phyloP scores from a whole-genome alignment of 768 basidiomycete genomes.

The Suillus variegatus region DNA sequence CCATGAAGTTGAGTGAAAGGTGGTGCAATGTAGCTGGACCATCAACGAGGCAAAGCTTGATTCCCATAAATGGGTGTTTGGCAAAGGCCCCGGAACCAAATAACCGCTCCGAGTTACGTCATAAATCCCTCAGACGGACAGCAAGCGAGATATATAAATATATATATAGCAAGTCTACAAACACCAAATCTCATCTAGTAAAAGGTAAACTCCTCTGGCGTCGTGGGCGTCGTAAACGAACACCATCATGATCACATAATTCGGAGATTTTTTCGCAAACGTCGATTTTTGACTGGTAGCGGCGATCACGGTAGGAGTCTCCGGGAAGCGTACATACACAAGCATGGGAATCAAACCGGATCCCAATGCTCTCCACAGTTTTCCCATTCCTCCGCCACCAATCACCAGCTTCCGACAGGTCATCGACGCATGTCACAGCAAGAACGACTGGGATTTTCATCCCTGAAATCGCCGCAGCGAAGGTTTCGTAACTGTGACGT shows the following conservation, averaged over 20 bases:
- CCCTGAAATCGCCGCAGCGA: conserved; percentile 34
- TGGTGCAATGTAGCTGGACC: background rate
- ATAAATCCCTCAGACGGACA: background rate
- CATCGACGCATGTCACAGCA: conserved; percentile 40
- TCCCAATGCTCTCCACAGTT: conserved; percentile 14
- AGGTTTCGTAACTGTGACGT: conserved; percentile 19
- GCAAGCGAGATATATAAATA: background rate
- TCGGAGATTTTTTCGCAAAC: background rate
- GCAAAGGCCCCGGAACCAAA: conserved; percentile 21
- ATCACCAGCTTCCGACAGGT: conserved; percentile 21
- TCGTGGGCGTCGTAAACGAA: background rate
- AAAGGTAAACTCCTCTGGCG: background rate
- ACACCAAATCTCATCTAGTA: background rate
- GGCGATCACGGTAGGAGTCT: conserved; percentile 4
- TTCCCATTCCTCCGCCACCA: conserved; percentile 34
- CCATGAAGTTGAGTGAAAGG: conserved; percentile 16
- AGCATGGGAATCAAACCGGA: conserved; percentile 31
- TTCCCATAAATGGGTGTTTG: conserved; percentile 24
- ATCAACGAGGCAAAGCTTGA: conserved; percentile 9
- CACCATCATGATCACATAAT: background rate
- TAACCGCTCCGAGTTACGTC: conserved; percentile 5
- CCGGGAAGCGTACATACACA: conserved; percentile 18
- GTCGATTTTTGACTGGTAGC: conserved; percentile 1
- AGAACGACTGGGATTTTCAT: conserved; percentile 37
- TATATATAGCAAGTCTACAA: background rate